These are phyloP conservation scores for Lentithecium fluviatile DNA, from an alignment of 495 filamentous ascomycete species.

Conservation along the genomic window DNA sequence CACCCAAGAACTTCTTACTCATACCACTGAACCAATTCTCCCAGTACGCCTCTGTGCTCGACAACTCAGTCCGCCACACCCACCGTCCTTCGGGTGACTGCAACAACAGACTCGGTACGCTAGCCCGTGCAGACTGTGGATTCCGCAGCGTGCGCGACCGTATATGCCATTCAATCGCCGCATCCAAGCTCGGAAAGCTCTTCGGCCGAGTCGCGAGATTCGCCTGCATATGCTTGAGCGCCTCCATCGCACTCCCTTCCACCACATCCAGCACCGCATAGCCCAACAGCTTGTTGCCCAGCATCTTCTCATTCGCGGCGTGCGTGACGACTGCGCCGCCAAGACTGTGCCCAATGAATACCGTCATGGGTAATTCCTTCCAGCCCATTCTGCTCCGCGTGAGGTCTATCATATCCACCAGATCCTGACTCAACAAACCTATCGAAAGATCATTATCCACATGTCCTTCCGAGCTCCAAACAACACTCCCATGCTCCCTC, in stretches of 20 bases:
- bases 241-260: slow-evolving; percentile 86
- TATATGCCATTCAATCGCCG: slow-evolving; percentile 92
- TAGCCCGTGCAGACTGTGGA: slow-evolving; percentile 71
- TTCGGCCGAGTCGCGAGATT: slow-evolving; percentile 83
- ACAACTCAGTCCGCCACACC: slow-evolving; percentile 85
- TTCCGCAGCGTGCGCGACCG: slow-evolving; percentile 88
- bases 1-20: slow-evolving; percentile 82
- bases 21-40: slow-evolving; percentile 88
- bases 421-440: slow-evolving; percentile 68
- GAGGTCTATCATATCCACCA: slow-evolving; percentile 65
- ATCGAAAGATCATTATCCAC: slow-evolving; percentile 37
- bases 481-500: slow-evolving; percentile 79
- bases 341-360: slow-evolving; percentile 91
- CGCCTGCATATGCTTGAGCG: slow-evolving; percentile 89
- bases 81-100: slow-evolving; percentile 55
- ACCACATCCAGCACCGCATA: slow-evolving; percentile 95
- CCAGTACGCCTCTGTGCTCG: slow-evolving; percentile 86
- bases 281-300: slow-evolving; percentile 71
- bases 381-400: slow-evolving; percentile 66
- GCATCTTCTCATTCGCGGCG: slow-evolving; percentile 62
- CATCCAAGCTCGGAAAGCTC: slow-evolving; percentile 68
- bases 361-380: slow-evolving; percentile 66
- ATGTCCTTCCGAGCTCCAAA: slow-evolving; percentile 41
- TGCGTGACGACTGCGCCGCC: slow-evolving; percentile 94
- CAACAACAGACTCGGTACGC: slow-evolving; percentile 78